These are phyloP conservation scores for Termitomyces sp. DNA, from an alignment of 768 basidiomycete genomes.

Conservation along the genomic window DNA sequence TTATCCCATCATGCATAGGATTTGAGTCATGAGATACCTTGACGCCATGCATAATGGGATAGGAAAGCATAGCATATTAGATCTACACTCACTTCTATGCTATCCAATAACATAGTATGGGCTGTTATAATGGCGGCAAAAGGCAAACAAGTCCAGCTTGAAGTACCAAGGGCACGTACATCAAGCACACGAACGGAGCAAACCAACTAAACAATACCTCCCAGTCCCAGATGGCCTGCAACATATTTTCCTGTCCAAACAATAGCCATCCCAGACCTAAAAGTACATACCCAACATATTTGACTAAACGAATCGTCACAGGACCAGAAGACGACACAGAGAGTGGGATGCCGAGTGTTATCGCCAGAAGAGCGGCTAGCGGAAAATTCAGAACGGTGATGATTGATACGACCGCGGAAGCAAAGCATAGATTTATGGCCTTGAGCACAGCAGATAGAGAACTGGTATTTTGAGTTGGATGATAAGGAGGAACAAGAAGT, in stretches of 20 bases:
- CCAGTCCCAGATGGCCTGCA: constrained; percentile 70
- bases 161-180: constrained; percentile 71
- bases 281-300: constrained; percentile 37
- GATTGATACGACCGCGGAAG: constrained; percentile 83
- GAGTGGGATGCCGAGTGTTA: constrained; percentile 67
- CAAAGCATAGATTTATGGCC: constrained; percentile 73
- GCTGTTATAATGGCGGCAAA: constrained; percentile 25
- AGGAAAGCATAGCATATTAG: neutral
- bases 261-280: constrained; percentile 63
- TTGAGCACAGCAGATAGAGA: constrained; percentile 55
- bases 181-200: constrained; percentile 75
- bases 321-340: constrained; percentile 34
- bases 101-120: neutral
- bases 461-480: constrained; percentile 26
- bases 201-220: constrained; percentile 80
- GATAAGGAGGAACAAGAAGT: constrained; percentile 24
- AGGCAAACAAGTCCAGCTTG: constrained; percentile 65
- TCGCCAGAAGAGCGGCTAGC: constrained; percentile 69
- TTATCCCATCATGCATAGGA: neutral
- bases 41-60: neutral
- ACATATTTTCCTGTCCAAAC: constrained; percentile 39
- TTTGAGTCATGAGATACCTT: neutral
- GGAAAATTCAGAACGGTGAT: constrained; percentile 92
- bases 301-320: constrained; percentile 21
- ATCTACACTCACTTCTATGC: neutral